phyloP scores from a whole-genome alignment of 2,329 filamentous ascomycete genomes.

The Rhexocercosporidium sp. region DNA sequence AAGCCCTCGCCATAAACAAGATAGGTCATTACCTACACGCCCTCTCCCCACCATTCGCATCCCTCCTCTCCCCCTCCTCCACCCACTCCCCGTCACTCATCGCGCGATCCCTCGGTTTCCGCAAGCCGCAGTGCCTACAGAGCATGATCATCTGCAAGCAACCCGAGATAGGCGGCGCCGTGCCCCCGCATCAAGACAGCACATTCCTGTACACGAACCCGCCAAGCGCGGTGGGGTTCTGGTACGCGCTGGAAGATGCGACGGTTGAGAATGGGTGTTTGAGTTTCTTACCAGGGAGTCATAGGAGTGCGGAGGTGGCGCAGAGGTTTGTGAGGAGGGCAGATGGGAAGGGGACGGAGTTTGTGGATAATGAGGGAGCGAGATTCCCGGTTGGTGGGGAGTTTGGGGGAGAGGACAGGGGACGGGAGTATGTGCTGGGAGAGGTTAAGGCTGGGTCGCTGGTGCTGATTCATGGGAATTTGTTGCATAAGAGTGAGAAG shows the following conservation, averaged over 20 bases:
- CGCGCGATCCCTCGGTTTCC: constrained; percentile 52
- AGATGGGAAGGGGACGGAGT: constrained; percentile 64
- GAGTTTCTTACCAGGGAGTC: constrained; percentile 83
- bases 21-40: constrained; percentile 80
- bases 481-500: constrained; percentile 94
- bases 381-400: constrained; percentile 62
- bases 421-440: constrained; percentile 73
- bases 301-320: constrained; percentile 72
- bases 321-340: constrained; percentile 75
- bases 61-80: constrained; percentile 53
- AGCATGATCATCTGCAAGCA: constrained; percentile 99
- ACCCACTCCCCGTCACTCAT: constrained; percentile 43
- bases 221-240: constrained; percentile 90
- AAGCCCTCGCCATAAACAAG: constrained; percentile 86
- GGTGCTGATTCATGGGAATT: constrained; percentile 93
- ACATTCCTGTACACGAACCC: constrained; percentile 91
- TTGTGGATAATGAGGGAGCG: constrained; percentile 70
- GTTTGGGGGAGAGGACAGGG: constrained; percentile 51
- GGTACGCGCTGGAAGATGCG: constrained; percentile 96
- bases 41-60: constrained; percentile 69
- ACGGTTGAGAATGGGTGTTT: constrained; percentile 86
- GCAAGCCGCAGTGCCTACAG: constrained; percentile 70
- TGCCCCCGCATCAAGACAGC: constrained; percentile 89
- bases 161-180: constrained; percentile 90
- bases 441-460: constrained; percentile 91